phyloP scores from a whole-genome alignment of 805 yeast genomes.

The Candida incommunis region DNA sequence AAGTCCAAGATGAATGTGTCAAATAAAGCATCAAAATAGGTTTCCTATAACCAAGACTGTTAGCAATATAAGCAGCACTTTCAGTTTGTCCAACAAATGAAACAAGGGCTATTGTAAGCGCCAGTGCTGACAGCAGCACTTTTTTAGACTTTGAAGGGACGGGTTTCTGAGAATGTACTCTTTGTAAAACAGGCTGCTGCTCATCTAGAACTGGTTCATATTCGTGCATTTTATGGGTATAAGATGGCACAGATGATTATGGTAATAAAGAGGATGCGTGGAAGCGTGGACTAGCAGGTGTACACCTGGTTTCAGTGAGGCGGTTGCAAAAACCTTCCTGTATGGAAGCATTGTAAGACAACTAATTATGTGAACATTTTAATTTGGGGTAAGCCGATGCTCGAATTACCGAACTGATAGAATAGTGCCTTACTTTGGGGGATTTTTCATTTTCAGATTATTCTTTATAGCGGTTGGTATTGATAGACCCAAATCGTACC shows the following conservation, averaged over 20 bases:
- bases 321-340: no score
- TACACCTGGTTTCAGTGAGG: no score
- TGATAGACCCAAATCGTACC: no score
- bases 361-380: no score
- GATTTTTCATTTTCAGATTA: no score
- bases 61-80: constrained; percentile 54
- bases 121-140: constrained; percentile 26
- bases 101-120: constrained; percentile 35
- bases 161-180: not conserved
- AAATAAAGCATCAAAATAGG: constrained; percentile 47
- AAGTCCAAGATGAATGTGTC: constrained; percentile 71
- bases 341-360: no score
- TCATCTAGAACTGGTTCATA: not conserved
- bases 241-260: not conserved
- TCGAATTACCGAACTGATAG: no score
- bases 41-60: constrained; percentile 40
- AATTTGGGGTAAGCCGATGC: no score
- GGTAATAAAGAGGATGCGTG: no score
- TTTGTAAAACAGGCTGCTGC: not conserved
- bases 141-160: not conserved
- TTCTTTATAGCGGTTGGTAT: no score
- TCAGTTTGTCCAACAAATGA: constrained; percentile 75
- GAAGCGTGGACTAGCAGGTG: no score
- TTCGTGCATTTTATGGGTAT: not conserved
- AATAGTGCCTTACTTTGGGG: no score